phyloP scores from a whole-genome alignment of 768 basidiomycete species.

The Hemileccinum rubropunctum region DNA sequence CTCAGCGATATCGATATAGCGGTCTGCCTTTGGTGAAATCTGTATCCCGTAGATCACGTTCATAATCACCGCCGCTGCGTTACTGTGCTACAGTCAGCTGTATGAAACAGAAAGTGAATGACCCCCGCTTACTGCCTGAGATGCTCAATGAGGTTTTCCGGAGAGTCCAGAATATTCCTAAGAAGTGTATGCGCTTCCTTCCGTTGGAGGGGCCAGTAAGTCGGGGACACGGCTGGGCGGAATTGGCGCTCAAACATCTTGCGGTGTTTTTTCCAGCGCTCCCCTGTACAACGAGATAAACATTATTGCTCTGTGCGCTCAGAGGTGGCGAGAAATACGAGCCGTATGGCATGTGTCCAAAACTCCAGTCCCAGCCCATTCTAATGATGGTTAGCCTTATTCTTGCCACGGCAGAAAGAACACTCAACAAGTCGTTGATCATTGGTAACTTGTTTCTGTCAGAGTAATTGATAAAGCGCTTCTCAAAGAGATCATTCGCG shows the following conservation, averaged over 20 bases:
- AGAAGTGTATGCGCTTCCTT: slow-evolving; percentile 46
- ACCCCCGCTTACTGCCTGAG: slow-evolving; percentile 43
- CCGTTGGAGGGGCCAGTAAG: slow-evolving; percentile 45
- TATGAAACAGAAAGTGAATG: background rate
- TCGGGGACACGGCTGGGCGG: slow-evolving; percentile 39
- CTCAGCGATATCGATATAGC: slow-evolving; percentile 51
- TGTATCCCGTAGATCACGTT: slow-evolving; percentile 50
- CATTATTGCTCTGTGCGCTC: background rate
- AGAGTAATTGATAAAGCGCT: slow-evolving; percentile 53
- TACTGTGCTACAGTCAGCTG: slow-evolving; percentile 30
- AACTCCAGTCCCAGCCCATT: slow-evolving; percentile 48
- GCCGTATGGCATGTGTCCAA: slow-evolving; percentile 55
- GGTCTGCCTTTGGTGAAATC: slow-evolving; percentile 41
- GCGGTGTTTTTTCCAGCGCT: slow-evolving; percentile 51
- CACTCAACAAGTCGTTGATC: slow-evolving; percentile 48
- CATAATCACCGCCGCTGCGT: slow-evolving; percentile 53
- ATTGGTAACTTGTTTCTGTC: slow-evolving; percentile 47
- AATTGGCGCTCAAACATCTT: slow-evolving; percentile 54
- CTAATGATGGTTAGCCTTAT: slow-evolving; percentile 29
- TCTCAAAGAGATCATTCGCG: slow-evolving; percentile 55
- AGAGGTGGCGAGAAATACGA: slow-evolving; percentile 4
- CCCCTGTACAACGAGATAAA: slow-evolving; percentile 33
- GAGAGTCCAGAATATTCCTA: slow-evolving; percentile 41
- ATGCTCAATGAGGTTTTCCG: slow-evolving; percentile 45
- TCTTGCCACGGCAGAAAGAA: background rate